Percentiles rank a stretch among this genome's conserved stretches.
Evolutionary conservation across 306 rosid species (phyloP).

Genomic region (Cyclanthera cordifolia): DNA sequence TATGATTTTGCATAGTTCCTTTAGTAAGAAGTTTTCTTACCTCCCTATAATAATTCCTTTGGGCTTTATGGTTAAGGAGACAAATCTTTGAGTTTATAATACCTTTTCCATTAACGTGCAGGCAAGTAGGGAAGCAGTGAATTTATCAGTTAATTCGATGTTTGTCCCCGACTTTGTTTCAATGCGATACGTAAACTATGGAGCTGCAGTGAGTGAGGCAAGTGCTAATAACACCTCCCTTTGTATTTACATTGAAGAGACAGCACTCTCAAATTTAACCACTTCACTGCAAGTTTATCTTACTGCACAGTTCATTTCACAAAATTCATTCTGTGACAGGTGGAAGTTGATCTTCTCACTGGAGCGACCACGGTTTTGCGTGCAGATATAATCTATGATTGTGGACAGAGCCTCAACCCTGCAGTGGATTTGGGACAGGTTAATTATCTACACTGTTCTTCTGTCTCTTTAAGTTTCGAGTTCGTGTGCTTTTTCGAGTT

Average conservation of each 20-base stretch:
- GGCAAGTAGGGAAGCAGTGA: constrained; percentile 56
- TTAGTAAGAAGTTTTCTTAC: background rate
- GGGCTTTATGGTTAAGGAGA: background rate
- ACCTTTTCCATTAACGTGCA: constrained; percentile 16
- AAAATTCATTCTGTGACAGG: constrained; percentile 37
- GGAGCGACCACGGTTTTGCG: constrained; percentile 73
- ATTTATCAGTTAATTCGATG: constrained; percentile 56
- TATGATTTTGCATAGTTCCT: background rate
- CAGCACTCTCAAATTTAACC: background rate
- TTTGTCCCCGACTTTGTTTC: constrained; percentile 38
- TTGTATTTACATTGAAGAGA: background rate
- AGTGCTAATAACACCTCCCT: constrained; percentile 10
- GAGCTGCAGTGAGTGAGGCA: constrained; percentile 93
- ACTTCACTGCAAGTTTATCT: background rate
- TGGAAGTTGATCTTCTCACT: constrained; percentile 65
- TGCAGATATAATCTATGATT: constrained; percentile 75
- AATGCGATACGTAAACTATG: constrained; percentile 50
- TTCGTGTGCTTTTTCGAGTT: background rate
- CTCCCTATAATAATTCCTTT: background rate
- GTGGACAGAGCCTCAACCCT: constrained; percentile 92
- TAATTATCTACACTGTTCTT: background rate
- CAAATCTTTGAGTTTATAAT: background rate
- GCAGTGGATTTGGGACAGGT: constrained; percentile 99
- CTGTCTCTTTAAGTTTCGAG: background rate
- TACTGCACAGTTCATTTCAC: constrained; percentile 6